Evolutionary conservation across 768 basidiomycete genomes (phyloP), one percentile per base, ranked within the genome.

Genomic region (Rhodotorula diobovata): DNA sequence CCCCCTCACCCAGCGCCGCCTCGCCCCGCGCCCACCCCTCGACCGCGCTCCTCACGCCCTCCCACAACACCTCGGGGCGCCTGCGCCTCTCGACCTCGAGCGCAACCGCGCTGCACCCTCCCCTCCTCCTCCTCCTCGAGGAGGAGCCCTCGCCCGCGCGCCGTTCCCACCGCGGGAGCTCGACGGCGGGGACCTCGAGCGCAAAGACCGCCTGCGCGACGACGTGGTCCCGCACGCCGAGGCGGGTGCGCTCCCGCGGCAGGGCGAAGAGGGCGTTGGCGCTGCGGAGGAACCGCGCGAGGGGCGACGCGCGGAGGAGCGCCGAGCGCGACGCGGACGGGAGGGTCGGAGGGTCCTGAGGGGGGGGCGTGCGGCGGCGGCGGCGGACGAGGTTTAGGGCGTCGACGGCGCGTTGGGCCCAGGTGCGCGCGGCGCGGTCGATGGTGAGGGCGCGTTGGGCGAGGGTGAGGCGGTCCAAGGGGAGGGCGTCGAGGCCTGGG

Each of bases 251-350:
- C 20, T 32, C 23, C 8, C 18, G 3, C 2, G 64, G 64, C 18
- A 57, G 55, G 28, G 25, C n/a, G 46, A 58, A 39, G 28, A 57
- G 55, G 34, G 32, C 16, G 16, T 37, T 25, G 16, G 37, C 1
- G 2, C 56, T 2, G 34, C 48, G 56, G 35, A 58, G 35, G 64
- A 66, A 66, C 18, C 43, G 20, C 9, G 56, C 43, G 21, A 66
- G 30, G 35, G 64, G 64, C 18, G 64, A 57, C 25, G 45, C 16
- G 57, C 64, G 64, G 25, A 66, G 55, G 46, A 66, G 63, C 10
- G 32, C 54, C 12, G 48, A 8, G 23, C 35, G 55, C 23, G 23
- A 16, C 4, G 9, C 14, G 43, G 8, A 9, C 34, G 61, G 28
- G 61, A 37, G 41, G 4, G 58, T 12, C 11, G 41, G 16, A 9